These are phyloP conservation scores for Dactylellina cionopaga DNA, from an alignment of 2,329 filamentous ascomycete genomes.

Conservation along the genomic window DNA sequence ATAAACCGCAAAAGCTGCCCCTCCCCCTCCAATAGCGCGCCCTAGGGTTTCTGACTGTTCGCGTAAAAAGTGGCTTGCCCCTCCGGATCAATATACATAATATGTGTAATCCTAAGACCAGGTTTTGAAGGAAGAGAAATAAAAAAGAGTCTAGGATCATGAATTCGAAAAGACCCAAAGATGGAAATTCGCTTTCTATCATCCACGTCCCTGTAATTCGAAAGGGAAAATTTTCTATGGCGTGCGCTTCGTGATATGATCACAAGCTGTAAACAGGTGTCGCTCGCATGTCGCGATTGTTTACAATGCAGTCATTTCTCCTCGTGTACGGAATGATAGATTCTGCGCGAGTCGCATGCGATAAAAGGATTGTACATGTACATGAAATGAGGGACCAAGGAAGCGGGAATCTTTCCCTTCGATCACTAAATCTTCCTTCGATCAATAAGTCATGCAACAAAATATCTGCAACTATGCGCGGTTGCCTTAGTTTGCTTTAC, in stretches of 20 bases:
- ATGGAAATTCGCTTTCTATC: background rate
- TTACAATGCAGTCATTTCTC: background rate
- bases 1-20: slow-evolving; percentile 27
- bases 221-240: slow-evolving; percentile 6
- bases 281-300: background rate
- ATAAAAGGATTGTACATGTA: background rate
- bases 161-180: slow-evolving; percentile 1
- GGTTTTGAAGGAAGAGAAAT: too few species aligned
- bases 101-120: too few species aligned
- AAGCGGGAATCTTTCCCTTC: background rate
- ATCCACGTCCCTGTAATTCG: slow-evolving; percentile 22
- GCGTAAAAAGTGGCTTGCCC: slow-evolving; percentile 48
- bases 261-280: slow-evolving; percentile 49
- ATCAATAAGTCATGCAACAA: slow-evolving; percentile 24
- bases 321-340: background rate
- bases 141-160: too few species aligned
- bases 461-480: slow-evolving; percentile 48
- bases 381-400: slow-evolving; percentile 6
- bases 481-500: slow-evolving; percentile 38
- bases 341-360: slow-evolving; percentile 12
- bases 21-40: slow-evolving; percentile 43
- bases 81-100: slow-evolving; percentile 22
- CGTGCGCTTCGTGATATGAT: slow-evolving; percentile 45
- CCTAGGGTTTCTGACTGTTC: slow-evolving; percentile 42
- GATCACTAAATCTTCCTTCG: slow-evolving; percentile 17